Evolutionary conservation across 106 monocot genomes (phyloP), one percentile per base, ranked within the genome.

Genomic region (Alisma plantagoaquatica): DNA sequence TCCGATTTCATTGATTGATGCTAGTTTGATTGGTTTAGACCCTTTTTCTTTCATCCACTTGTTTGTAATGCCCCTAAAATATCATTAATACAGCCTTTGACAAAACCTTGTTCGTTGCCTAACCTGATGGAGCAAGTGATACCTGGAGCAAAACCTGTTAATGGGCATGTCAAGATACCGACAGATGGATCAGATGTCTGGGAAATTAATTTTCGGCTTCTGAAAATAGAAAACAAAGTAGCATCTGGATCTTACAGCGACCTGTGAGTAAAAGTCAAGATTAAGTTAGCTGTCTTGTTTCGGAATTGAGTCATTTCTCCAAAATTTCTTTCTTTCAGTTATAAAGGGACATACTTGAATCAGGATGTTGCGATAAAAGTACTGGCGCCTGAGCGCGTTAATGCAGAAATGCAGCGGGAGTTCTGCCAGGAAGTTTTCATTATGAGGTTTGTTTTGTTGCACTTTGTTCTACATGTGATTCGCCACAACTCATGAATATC

Each of bases 191-290:
- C 53, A 33, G 76, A 80, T 53, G 86, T 86, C 24, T 86, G 86
- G 86, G 86, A 86, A 59, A 73, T 86, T 60, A 76, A 80, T 63
- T 29, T 64, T 5, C 66, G 45, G n/a, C 67, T 81, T 9, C 70
- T 86, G 22, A 86, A 77, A 23, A 73, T 86, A 74, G 81, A 71
- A 54, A 53, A 30, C 41, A 81, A 80, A 63, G 67, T 86, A 11
- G 81, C 77, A 42, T 76, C 86, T 61, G 86, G 86, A 29, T 76
- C 86, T 31, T 77, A 73, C 51, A 70, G 81, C 54, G 67, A 86
- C 32, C 73, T 86, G 86, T 86, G 73, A 56, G 86, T 74, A n/a
- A n/a, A n/a, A n/a, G n/a, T n/a, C n/a, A n/a, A n/a, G n/a, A n/a
- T n/a, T n/a, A n/a, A n/a, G n/a, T n/a, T n/a, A n/a, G n/a, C n/a